Evolutionary conservation across 2,329 filamentous ascomycete species (phyloP), one percentile per base, ranked within the genome.

Genomic region (Cercospora beticola): DNA sequence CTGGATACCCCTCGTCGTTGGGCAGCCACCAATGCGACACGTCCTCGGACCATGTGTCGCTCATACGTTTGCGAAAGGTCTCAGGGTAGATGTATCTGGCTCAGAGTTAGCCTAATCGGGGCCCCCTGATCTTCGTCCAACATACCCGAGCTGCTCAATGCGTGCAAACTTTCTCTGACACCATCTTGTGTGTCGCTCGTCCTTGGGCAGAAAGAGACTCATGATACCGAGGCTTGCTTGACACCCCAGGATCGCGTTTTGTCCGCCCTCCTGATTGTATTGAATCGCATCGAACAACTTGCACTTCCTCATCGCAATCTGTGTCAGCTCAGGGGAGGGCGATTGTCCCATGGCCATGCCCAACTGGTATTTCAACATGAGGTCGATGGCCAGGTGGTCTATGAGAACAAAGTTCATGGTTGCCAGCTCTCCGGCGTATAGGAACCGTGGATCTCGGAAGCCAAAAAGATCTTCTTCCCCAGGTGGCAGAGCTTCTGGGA

Each of bases 1-100:
- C 86, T 10, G 87, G 90, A 74, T 91, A 91, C 1, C 87, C 88
- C 81, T 94, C 91, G 70, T 92, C 88, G 78, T 95, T 87, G 2
- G 93, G 92, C 2, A 97, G 86, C 95, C 95, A 99, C 92, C 93
- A 97, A 67, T 90, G 85, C 56, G 87, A 87, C 64, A 93, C 88
- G 21, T 89, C 88, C 14, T 92, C 87, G 68, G 86, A 84, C 85
- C 95, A 97, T 26, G 92, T 79, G 58, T 91, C 86, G 33, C 91
- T 88, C 86, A 98, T 90, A 72, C 90, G 89, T 33, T 82, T 84
- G 67, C 94, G 90, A 74, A 94, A 89, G 12, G 87, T 87, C 31
- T 88, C 83, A 1, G 94, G 90, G 73, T 92, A 94, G 26, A 97
- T 91, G 78, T 96, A 97, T 46, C 94, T 97, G 70, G 62, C 28